These are phyloP conservation scores for Eutrema salsugineum DNA, from an alignment of 441 rosid genomes.

Conservation along the genomic window DNA sequence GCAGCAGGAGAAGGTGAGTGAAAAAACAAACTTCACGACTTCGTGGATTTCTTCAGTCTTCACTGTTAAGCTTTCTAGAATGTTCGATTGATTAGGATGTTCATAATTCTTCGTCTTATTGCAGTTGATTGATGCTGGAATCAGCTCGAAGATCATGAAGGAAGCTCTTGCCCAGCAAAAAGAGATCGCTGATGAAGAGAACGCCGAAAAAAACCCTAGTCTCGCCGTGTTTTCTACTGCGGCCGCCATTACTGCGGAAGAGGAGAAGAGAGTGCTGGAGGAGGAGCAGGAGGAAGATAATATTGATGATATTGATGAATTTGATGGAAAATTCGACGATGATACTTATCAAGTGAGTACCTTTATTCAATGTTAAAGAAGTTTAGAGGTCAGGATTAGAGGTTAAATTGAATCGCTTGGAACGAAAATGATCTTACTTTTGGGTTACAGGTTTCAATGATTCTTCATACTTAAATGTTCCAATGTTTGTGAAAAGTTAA, in stretches of 20 bases:
- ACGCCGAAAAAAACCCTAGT: constrained; percentile 38
- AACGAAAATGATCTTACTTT: neutral
- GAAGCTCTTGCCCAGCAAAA: constrained; percentile 79
- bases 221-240: constrained; percentile 34
- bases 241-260: constrained; percentile 39
- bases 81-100: neutral
- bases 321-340: constrained; percentile 60
- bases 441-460: neutral
- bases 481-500: neutral
- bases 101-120: neutral
- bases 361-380: neutral
- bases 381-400: neutral
- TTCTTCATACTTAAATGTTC: neutral
- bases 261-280: constrained; percentile 32
- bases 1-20: constrained; percentile 43
- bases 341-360: constrained; percentile 54
- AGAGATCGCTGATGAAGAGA: constrained; percentile 72
- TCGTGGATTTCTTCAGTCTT: neutral
- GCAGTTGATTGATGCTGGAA: constrained; percentile 64
- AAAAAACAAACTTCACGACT: neutral
- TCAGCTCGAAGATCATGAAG: constrained; percentile 82
- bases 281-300: constrained; percentile 58
- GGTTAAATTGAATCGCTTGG: neutral
- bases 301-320: constrained; percentile 54
- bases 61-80: neutral